Conservation (phyloP, 441 rosid genomes). For the Gossypium armourianum region DNA sequence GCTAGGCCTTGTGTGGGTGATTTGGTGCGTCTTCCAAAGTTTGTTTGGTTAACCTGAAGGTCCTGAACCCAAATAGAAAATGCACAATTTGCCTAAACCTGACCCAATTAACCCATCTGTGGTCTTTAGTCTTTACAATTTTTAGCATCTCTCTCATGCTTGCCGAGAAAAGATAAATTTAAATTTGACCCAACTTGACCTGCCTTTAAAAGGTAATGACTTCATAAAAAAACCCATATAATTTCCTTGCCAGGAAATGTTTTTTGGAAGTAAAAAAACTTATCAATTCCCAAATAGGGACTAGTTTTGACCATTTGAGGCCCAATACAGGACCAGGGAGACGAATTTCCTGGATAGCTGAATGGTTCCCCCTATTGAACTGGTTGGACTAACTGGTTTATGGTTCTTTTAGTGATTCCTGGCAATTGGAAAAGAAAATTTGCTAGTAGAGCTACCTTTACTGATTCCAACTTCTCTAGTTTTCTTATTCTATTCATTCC, state of each 20-base stretch:
- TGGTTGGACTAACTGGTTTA: neutral
- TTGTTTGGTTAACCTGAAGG: neutral
- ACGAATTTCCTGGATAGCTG: neutral
- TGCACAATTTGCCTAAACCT: neutral
- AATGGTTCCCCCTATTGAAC: neutral
- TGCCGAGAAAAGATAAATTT: neutral
- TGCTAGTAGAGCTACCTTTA: neutral
- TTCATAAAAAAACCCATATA: neutral
- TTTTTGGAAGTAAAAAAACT: neutral
- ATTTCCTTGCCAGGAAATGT: neutral
- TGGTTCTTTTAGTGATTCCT: conserved; percentile 7
- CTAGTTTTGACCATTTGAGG: neutral
- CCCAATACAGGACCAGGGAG: neutral
- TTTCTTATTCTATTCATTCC: conserved; percentile 2
- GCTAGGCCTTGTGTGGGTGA: conserved; percentile 3
- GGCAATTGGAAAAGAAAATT: neutral
- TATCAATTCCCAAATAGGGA: neutral
- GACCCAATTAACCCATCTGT: neutral
- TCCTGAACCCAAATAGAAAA: neutral
- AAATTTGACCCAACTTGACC: neutral
- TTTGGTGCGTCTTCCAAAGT: conserved; percentile 4
- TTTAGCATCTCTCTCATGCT: neutral
- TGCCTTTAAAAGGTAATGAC: neutral
- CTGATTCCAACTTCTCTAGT: conserved; percentile 1
- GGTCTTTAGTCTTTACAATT: neutral